These are phyloP conservation scores for Globisporangium uncinulatum DNA, from an alignment of 352 stramenopile species.

Conservation along the genomic window DNA sequence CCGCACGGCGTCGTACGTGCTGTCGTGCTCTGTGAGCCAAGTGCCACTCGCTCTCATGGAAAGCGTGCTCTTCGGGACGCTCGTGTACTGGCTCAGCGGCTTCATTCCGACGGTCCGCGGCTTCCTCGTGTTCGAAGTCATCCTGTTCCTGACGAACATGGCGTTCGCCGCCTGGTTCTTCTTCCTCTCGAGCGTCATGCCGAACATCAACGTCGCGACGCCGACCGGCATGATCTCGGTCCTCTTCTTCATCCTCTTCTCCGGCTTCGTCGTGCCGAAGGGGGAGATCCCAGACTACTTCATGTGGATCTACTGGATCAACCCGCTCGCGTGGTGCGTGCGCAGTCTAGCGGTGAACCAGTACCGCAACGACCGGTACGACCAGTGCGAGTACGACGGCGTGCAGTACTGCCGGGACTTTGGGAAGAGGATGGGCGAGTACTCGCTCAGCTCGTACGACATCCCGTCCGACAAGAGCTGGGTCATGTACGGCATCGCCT, in stretches of 20 bases:
- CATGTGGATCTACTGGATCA: slow-evolving; percentile 79
- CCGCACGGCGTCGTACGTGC: slow-evolving; percentile 71
- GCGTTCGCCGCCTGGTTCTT: slow-evolving; percentile 72
- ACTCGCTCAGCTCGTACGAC: slow-evolving; percentile 41
- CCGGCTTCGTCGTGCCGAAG: slow-evolving; percentile 59
- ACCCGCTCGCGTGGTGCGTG: slow-evolving; percentile 62
- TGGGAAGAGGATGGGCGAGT: slow-evolving; percentile 32
- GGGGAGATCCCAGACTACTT: slow-evolving; percentile 56
- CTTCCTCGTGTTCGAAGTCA: slow-evolving; percentile 60
- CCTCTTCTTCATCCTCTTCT: slow-evolving; percentile 63
- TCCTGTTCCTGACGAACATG: slow-evolving; percentile 62
- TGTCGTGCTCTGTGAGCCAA: slow-evolving; percentile 44
- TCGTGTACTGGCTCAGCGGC: slow-evolving; percentile 90
- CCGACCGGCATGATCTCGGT: slow-evolving; percentile 53
- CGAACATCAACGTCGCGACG: slow-evolving; percentile 53
- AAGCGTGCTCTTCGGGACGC: slow-evolving; percentile 72
- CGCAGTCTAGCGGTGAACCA: slow-evolving; percentile 61
- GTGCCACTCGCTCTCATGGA: slow-evolving; percentile 63
- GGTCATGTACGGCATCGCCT: slow-evolving; percentile 53
- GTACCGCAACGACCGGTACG: slow-evolving; percentile 37
- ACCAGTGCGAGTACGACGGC: slow-evolving; percentile 37
- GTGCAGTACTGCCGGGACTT: slow-evolving; percentile 47
- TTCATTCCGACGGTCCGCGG: slow-evolving; percentile 35
- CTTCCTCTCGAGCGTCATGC: slow-evolving; percentile 36
- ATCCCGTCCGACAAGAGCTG: slow-evolving; percentile 40